Base-by-base conservation (phyloP, 2,329 filamentous ascomycete species). In the Fusarium miscanthi region DNA sequence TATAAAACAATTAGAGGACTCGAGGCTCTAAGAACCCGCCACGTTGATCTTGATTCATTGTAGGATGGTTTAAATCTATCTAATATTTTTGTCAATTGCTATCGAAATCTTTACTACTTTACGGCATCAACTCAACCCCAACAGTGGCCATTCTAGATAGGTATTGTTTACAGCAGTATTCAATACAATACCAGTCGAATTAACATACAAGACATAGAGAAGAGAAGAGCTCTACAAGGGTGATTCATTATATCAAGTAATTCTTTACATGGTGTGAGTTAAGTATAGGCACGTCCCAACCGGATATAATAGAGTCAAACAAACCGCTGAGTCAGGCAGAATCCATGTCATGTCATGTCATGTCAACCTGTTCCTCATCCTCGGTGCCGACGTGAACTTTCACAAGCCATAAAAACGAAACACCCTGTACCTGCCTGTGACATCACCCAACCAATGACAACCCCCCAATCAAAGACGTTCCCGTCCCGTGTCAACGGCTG, bases 381-480 rank as follows among this genome's bases (percentile, higher is more conserved):
- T 69, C 66, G 66, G 66, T 42, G 65, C 52, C 61, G 53, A 70
- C 66, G n/a, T n/a, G n/a, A n/a, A n/a, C n/a, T 77, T 72, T 77
- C 75, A 77, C 75, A 77, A 77, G 75, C 75, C 71, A 73, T 75
- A 38, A 59, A 42, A 49, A 58, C 33, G 19, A 54, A 38, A n/a
- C 62, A 54, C 62, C 60, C 60, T 56, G 63, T 68, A 45, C 57
- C 65, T 45, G 27, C 54, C 54, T 69, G 68, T 73, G 72, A 75
- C 71, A 75, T 70, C 48, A 63, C 67, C 23, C 45, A 51, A 66
- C 74, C 74, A 77, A 77, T 77, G 58, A 73, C 23, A 43, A 27
- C 23, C 25, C 23, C 19, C 40, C 46, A 74, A 66, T 72, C 71
- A 63, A 62, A 60, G 59, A 59, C 68, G 41, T 74, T 61, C 66